Percentiles rank a stretch among this genome's conserved stretches.
These are phyloP conservation scores for Colletotrichum ledebouriae DNA, from an alignment of 2,329 filamentous ascomycete genomes.

Conservation along the genomic window DNA sequence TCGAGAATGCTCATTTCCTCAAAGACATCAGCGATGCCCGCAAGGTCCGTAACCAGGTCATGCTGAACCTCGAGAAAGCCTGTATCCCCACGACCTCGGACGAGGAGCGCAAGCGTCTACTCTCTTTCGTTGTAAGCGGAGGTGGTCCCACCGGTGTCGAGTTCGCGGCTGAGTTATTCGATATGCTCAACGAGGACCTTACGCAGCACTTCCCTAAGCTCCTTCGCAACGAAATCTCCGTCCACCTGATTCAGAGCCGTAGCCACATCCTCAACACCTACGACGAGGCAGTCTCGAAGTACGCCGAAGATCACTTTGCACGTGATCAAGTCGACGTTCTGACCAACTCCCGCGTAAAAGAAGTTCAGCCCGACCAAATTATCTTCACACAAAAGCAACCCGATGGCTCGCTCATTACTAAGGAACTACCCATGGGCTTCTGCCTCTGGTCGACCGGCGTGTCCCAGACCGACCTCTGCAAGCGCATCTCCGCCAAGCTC, in stretches of 20 bases:
- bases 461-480: slow-evolving; percentile 83
- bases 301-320: slow-evolving; percentile 90
- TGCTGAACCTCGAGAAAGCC: slow-evolving; percentile 90
- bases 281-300: slow-evolving; percentile 92
- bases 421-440: slow-evolving; percentile 95
- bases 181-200: slow-evolving; percentile 95
- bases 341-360: slow-evolving; percentile 93
- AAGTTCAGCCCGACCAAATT: slow-evolving; percentile 86
- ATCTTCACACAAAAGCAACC: slow-evolving; percentile 87
- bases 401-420: slow-evolving; percentile 81
- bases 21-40: slow-evolving; percentile 96
- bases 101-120: slow-evolving; percentile 84
- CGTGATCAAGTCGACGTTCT: slow-evolving; percentile 93
- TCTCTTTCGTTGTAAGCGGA: slow-evolving; percentile 96
- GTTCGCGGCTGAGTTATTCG: slow-evolving; percentile 95
- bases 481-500: slow-evolving; percentile 82
- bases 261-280: slow-evolving; percentile 98
- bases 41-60: slow-evolving; percentile 87
- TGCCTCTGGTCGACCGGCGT: slow-evolving; percentile 99
- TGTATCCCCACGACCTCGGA: slow-evolving; percentile 94
- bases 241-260: slow-evolving; percentile 95
- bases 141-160: slow-evolving; percentile 97
- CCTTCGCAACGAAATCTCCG: slow-evolving; percentile 96
- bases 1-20: slow-evolving; percentile 94
- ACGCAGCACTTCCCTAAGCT: slow-evolving; percentile 86